A percentile compares a stretch with the other conserved stretches of the same genome.
Conservation (phyloP, 176 grass and related monocot species). For the Avena insularis region DNA sequence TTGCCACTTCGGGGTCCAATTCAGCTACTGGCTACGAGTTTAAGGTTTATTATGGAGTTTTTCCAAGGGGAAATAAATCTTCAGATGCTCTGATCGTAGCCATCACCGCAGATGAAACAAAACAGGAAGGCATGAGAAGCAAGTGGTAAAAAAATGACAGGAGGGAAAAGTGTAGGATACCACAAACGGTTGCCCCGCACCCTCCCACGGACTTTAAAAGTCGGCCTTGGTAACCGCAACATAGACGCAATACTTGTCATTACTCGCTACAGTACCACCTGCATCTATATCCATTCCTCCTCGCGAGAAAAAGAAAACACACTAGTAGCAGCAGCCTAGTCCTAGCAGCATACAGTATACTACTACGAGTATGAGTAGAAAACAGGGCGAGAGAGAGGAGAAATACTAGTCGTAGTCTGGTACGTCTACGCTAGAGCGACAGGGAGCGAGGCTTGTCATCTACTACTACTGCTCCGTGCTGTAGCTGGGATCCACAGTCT, state of each 20-base stretch:
- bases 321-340: not conserved
- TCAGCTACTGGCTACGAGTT: too few species aligned
- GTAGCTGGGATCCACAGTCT: not conserved
- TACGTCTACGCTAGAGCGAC: constrained; percentile 38
- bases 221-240: constrained; percentile 44
- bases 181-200: constrained; percentile 6
- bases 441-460: constrained; percentile 29
- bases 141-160: not conserved
- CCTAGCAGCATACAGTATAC: not conserved
- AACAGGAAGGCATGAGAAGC: not conserved
- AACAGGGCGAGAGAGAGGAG: not conserved
- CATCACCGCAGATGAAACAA: not conserved
- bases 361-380: not conserved
- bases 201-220: constrained; percentile 12
- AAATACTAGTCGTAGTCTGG: not conserved
- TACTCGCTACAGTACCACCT: constrained; percentile 9
- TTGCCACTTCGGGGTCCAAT: too few species aligned
- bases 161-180: not conserved
- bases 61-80: too few species aligned
- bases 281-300: constrained; percentile 46
- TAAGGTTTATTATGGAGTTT: too few species aligned
- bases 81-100: not conserved
- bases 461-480: not conserved
- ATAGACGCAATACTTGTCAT: constrained; percentile 29
- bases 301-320: not conserved